phyloP scores from a whole-genome alignment of 2,329 filamentous ascomycete genomes.

The Xylaria sp. region DNA sequence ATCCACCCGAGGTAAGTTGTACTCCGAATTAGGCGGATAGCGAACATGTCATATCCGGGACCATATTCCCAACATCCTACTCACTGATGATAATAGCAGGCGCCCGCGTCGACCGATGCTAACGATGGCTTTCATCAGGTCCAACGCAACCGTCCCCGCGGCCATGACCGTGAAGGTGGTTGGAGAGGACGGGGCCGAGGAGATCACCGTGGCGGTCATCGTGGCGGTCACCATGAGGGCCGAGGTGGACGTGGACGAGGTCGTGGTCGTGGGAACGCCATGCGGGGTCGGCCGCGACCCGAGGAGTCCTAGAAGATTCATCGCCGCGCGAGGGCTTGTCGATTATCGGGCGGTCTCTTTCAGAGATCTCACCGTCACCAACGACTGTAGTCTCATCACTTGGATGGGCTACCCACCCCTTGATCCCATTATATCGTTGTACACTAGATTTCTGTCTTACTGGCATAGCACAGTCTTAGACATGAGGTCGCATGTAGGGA shows the following conservation, averaged over 20 bases:
- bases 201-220: constrained; percentile 46
- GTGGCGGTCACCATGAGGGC: constrained; percentile 45
- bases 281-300: constrained; percentile 43
- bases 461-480: constrained; percentile 25
- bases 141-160: constrained; percentile 49
- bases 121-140: constrained; percentile 50
- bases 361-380: constrained; percentile 25
- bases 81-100: constrained; percentile 38
- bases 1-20: constrained; percentile 55
- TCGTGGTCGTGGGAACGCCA: constrained; percentile 41
- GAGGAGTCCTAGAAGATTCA: constrained; percentile 48
- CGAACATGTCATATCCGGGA: neutral
- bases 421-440: constrained; percentile 35
- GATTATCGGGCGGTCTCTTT: constrained; percentile 35
- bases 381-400: constrained; percentile 29
- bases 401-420: constrained; percentile 17
- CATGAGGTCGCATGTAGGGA: constrained; percentile 32
- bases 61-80: constrained; percentile 8
- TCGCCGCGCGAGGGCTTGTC: constrained; percentile 36
- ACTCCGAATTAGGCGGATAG: neutral
- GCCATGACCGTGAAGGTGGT: constrained; percentile 46
- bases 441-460: constrained; percentile 36
- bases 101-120: constrained; percentile 40
- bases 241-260: constrained; percentile 48
- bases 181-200: constrained; percentile 47